These are phyloP conservation scores for Trichoderma cornu-damae DNA, from an alignment of 2,329 filamentous ascomycete genomes.

Conservation along the genomic window DNA sequence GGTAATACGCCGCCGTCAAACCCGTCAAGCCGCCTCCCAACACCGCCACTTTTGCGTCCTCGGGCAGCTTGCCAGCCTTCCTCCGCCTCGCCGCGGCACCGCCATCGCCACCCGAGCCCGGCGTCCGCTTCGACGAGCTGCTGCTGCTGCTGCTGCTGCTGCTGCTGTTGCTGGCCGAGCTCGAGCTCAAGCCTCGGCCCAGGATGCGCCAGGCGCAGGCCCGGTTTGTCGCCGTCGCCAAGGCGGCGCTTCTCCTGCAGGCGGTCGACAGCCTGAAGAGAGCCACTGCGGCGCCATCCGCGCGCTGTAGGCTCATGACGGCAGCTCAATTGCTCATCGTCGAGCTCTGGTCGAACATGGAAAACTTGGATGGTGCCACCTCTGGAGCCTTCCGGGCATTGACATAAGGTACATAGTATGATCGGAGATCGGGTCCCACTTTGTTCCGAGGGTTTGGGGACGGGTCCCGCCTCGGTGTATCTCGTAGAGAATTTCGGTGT, in stretches of 20 bases:
- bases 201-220: conserved; percentile 1
- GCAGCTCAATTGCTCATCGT: conserved; percentile 31
- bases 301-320: conserved; percentile 28
- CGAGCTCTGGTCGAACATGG: conserved; percentile 4
- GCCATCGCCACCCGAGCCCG: neutral
- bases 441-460: conserved; percentile 1
- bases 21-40: conserved; percentile 81
- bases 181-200: neutral
- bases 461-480: neutral
- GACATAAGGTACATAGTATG: conserved; percentile 1
- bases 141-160: neutral
- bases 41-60: conserved; percentile 50
- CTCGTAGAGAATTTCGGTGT: no score
- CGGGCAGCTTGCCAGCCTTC: conserved; percentile 1
- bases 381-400: neutral
- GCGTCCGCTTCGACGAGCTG: neutral
- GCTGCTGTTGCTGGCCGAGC: neutral
- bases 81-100: neutral
- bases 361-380: neutral
- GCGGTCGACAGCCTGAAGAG: conserved; percentile 26
- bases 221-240: neutral
- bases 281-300: conserved; percentile 27
- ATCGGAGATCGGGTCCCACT: conserved; percentile 17
- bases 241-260: conserved; percentile 15
- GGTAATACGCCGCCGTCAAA: conserved; percentile 70